These are phyloP conservation scores for Phylloporus rhodoxanthus DNA, from an alignment of 768 basidiomycete genomes.

Conservation along the genomic window DNA sequence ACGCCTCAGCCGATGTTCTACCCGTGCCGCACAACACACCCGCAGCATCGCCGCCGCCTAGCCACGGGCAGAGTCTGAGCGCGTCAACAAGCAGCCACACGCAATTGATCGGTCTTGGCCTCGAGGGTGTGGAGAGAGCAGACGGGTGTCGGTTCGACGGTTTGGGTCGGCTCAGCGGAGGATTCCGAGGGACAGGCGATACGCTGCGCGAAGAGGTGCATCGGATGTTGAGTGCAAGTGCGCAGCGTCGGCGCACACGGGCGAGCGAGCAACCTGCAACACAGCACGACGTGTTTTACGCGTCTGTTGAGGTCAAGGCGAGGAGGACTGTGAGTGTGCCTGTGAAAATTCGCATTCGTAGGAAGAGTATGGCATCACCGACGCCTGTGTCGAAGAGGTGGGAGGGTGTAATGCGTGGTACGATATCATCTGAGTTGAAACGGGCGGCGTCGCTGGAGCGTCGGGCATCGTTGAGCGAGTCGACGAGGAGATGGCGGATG, in stretches of 20 bases:
- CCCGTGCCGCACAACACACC: slow-evolving; percentile 28
- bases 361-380: slow-evolving; percentile 17
- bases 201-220: slow-evolving; percentile 17
- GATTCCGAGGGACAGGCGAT: slow-evolving; percentile 15
- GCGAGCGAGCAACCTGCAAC: slow-evolving; percentile 17
- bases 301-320: slow-evolving; percentile 7
- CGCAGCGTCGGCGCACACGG: slow-evolving; percentile 18
- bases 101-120: slow-evolving; percentile 20
- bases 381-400: slow-evolving; percentile 10
- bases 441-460: slow-evolving; percentile 24
- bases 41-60: neutral
- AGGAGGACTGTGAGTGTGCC: neutral
- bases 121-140: slow-evolving; percentile 21
- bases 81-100: neutral
- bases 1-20: slow-evolving; percentile 9
- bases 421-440: slow-evolving; percentile 29
- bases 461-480: slow-evolving; percentile 17
- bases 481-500: slow-evolving; percentile 14
- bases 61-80: neutral
- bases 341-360: slow-evolving; percentile 11
- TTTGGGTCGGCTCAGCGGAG: slow-evolving; percentile 25
- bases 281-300: slow-evolving; percentile 27
- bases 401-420: slow-evolving; percentile 13
- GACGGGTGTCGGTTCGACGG: slow-evolving; percentile 26
- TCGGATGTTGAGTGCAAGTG: slow-evolving; percentile 16